These are phyloP conservation scores for Allium cepa DNA, from an alignment of 106 monocot species.

Conservation along the genomic window DNA sequence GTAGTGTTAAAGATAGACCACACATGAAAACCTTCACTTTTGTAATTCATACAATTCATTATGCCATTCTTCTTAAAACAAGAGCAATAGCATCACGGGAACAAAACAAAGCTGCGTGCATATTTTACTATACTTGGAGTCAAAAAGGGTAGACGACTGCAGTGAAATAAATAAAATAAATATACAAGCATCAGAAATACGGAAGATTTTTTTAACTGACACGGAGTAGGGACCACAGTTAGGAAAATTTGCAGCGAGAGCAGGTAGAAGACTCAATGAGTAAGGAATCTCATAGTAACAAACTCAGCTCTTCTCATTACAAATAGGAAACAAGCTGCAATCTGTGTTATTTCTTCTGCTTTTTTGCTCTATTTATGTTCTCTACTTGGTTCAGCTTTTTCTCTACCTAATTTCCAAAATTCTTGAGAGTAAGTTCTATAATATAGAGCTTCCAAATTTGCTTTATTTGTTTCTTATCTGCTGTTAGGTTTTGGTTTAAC, in stretches of 20 bases:
- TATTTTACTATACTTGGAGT: too few relatives aligned
- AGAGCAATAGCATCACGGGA: too few relatives aligned
- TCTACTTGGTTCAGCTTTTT: background rate
- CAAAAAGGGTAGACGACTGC: too few relatives aligned
- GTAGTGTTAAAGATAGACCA: too few relatives aligned
- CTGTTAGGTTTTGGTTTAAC: too few relatives aligned
- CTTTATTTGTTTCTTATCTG: background rate
- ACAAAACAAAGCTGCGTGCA: too few relatives aligned
- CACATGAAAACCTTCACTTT: too few relatives aligned
- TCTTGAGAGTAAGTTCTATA: background rate
- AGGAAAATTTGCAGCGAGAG: background rate
- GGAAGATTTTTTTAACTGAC: constrained; percentile 10
- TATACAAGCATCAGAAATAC: constrained; percentile 9
- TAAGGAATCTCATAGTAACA: constrained; percentile 42
- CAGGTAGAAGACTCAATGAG: constrained; percentile 6
- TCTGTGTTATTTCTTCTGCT: background rate
- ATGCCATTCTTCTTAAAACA: too few relatives aligned
- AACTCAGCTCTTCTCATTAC: background rate
- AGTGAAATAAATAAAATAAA: too few relatives aligned
- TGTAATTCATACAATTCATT: too few relatives aligned
- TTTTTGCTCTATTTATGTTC: background rate
- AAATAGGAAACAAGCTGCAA: constrained; percentile 4
- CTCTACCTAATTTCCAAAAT: background rate
- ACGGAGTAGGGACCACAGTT: background rate
- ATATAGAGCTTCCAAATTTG: background rate